These are phyloP conservation scores for Clonostachys sp. DNA, from an alignment of 2,329 filamentous ascomycete species.

Conservation along the genomic window DNA sequence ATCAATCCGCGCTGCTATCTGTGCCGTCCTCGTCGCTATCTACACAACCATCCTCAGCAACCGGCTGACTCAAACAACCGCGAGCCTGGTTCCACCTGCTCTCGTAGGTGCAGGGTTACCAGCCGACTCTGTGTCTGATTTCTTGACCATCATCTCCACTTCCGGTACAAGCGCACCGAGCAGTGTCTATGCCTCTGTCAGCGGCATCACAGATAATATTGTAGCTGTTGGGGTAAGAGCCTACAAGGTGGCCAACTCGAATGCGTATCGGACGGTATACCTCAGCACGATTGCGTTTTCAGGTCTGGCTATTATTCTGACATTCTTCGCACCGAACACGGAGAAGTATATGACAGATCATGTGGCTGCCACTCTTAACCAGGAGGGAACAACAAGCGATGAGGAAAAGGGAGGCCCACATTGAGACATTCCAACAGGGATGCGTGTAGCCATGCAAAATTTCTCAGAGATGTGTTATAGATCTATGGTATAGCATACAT, in stretches of 20 bases:
- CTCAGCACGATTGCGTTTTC: slow-evolving; percentile 17
- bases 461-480: no score
- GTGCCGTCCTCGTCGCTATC: slow-evolving; percentile 12
- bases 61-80: slow-evolving; percentile 8
- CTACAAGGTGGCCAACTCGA: slow-evolving; percentile 16
- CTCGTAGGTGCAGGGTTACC: slow-evolving; percentile 18
- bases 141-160: slow-evolving; percentile 13
- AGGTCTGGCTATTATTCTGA: slow-evolving; percentile 10
- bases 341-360: slow-evolving; percentile 4
- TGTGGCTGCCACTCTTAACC: slow-evolving; percentile 1
- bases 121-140: slow-evolving; percentile 12
- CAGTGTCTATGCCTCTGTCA: slow-evolving; percentile 6
- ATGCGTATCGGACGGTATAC: slow-evolving; percentile 21
- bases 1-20: slow-evolving; percentile 12
- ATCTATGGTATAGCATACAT: no score
- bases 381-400: no score
- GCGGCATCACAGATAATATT: slow-evolving; percentile 17
- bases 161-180: neutral
- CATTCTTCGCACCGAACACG: slow-evolving; percentile 6
- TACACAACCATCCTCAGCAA: slow-evolving; percentile 19
- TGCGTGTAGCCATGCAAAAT: no score
- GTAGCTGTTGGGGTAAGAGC: slow-evolving; percentile 13
- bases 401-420: no score
- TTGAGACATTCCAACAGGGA: no score
- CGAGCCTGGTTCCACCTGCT: slow-evolving; percentile 13